phyloP scores from a whole-genome alignment of 257 asterid genomes.

The Nicotiana undulata region DNA sequence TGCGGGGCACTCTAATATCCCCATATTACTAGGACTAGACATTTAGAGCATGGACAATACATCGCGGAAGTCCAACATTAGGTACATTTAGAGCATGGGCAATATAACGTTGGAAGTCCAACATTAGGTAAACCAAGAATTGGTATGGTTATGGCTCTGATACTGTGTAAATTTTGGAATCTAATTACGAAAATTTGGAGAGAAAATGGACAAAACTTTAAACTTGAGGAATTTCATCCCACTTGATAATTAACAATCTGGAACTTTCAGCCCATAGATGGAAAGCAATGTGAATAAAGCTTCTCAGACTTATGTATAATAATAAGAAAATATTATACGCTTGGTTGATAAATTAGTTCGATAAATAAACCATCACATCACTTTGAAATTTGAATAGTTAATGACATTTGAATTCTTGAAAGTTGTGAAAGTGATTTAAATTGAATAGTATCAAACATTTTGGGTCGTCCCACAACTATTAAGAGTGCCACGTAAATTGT shows the following conservation, averaged over 20 bases:
- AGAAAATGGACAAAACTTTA: not conserved
- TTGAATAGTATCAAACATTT: not conserved
- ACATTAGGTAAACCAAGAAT: not conserved
- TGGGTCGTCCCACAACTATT: not conserved
- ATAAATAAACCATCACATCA: not conserved
- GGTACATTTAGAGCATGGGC: not conserved
- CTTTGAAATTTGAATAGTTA: not conserved
- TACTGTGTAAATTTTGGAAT: not conserved
- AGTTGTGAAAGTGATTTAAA: not conserved
- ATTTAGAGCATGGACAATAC: not conserved
- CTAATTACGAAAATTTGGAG: not conserved
- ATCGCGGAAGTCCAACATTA: not conserved
- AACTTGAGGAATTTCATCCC: not conserved
- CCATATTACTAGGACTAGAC: not conserved
- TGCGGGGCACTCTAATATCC: not conserved
- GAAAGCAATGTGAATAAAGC: not conserved
- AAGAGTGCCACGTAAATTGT: not conserved
- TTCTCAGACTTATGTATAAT: not conserved
- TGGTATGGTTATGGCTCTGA: not conserved
- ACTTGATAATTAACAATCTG: not conserved
- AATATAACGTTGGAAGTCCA: not conserved
- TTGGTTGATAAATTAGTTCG: not conserved
- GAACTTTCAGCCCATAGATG: not conserved
- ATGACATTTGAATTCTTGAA: not conserved
- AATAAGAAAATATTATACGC: no score